These are phyloP conservation scores for Myrica gale DNA, from an alignment of 306 rosid species.

Conservation along the genomic window DNA sequence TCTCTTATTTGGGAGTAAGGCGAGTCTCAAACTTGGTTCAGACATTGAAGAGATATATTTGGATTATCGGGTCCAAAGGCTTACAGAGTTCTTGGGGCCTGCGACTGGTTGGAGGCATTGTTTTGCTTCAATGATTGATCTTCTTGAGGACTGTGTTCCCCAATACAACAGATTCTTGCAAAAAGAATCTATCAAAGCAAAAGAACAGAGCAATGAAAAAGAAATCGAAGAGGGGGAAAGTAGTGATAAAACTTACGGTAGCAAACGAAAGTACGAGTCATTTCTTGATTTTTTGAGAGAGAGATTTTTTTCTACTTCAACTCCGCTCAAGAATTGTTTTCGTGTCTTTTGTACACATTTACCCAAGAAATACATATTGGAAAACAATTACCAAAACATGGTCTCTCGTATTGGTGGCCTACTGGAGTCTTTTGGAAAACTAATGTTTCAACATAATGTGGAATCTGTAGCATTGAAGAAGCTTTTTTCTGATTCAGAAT, in stretches of 20 bases:
- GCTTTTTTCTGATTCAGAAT: slow-evolving; percentile 31
- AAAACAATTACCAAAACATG: slow-evolving; percentile 36
- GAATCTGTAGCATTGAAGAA: slow-evolving; percentile 42
- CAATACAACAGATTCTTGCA: slow-evolving; percentile 49
- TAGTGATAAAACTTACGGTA: slow-evolving; percentile 17
- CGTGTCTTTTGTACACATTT: slow-evolving; percentile 51
- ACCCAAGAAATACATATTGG: slow-evolving; percentile 38
- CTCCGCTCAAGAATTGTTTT: slow-evolving; percentile 38
- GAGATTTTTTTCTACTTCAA: slow-evolving; percentile 37
- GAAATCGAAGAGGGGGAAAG: slow-evolving; percentile 16
- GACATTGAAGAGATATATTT: slow-evolving; percentile 54
- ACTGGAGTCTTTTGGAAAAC: slow-evolving; percentile 40
- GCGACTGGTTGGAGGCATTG: slow-evolving; percentile 52
- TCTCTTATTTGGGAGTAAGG: slow-evolving; percentile 64
- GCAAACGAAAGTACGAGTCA: slow-evolving; percentile 27
- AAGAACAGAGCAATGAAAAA: neutral
- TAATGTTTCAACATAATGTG: slow-evolving; percentile 36
- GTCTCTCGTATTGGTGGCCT: slow-evolving; percentile 10
- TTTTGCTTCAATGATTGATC: slow-evolving; percentile 49
- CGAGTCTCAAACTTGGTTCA: slow-evolving; percentile 54
- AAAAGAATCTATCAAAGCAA: slow-evolving; percentile 11
- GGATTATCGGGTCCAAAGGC: slow-evolving; percentile 56
- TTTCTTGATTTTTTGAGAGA: slow-evolving; percentile 56
- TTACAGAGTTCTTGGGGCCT: slow-evolving; percentile 44
- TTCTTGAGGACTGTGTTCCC: slow-evolving; percentile 65